phyloP scores from a whole-genome alignment of 2,329 filamentous ascomycete genomes.

The Cercospora berteroae region DNA sequence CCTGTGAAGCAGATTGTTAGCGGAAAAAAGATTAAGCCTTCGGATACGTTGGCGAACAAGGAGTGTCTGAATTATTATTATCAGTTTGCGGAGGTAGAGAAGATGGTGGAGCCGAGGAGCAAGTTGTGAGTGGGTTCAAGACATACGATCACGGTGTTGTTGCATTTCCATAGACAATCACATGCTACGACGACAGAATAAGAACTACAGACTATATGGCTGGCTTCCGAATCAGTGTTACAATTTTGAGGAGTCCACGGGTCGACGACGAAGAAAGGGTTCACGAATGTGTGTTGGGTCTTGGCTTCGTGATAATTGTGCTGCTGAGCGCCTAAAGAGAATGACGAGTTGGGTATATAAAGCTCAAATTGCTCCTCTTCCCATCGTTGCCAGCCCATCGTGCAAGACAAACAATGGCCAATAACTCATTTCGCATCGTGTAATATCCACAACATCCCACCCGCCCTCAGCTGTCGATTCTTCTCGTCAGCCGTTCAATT shows the following conservation, averaged over 20 bases:
- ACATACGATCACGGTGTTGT: too few relatives aligned
- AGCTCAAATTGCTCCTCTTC: background rate
- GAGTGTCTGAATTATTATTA: slow-evolving; percentile 75
- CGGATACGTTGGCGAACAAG: slow-evolving; percentile 74
- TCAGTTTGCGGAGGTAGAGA: slow-evolving; percentile 70
- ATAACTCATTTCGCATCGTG: background rate
- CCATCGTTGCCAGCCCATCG: background rate
- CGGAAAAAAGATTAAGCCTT: slow-evolving; percentile 69
- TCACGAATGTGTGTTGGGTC: too few relatives aligned
- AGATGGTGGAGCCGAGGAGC: slow-evolving; percentile 50
- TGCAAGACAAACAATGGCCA: background rate
- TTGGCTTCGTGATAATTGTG: background rate
- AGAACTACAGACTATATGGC: too few relatives aligned
- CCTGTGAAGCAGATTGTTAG: slow-evolving; percentile 83
- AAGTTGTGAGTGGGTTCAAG: too few relatives aligned
- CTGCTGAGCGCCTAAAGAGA: background rate
- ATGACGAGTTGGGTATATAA: background rate
- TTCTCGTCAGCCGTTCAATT: background rate
- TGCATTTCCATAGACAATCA: too few relatives aligned
- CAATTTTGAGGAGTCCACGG: too few relatives aligned
- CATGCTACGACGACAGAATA: too few relatives aligned
- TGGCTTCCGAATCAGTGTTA: too few relatives aligned
- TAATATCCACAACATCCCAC: background rate
- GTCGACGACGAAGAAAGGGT: too few relatives aligned
- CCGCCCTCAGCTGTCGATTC: background rate